Percentiles rank a stretch among this genome's conserved stretches.
Conservation (phyloP, 352 stramenopile genomes). For the Globisporangium ultimum region DNA sequence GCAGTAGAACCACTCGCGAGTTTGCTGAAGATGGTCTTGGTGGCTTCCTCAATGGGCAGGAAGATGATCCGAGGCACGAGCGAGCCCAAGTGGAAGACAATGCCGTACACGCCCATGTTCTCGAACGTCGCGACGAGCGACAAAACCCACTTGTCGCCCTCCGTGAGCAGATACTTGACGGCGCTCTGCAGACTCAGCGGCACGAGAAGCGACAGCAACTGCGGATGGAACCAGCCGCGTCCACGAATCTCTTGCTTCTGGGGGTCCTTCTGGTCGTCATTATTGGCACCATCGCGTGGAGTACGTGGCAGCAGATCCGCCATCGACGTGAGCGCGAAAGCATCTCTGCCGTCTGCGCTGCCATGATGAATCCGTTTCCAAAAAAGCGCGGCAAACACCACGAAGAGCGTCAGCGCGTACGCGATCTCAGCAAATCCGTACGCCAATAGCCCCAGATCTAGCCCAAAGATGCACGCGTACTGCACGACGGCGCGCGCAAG, state of each 20-base stretch:
- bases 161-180: constrained; percentile 96
- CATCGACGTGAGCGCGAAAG: constrained; percentile 47
- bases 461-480: constrained; percentile 58
- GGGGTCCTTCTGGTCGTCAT: not conserved
- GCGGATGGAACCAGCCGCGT: constrained; percentile 38
- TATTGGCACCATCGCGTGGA: not conserved
- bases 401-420: constrained; percentile 59
- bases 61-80: constrained; percentile 95
- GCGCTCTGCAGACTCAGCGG: constrained; percentile 90
- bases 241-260: not conserved
- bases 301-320: constrained; percentile 44
- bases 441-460: constrained; percentile 60
- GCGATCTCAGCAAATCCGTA: constrained; percentile 78
- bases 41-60: constrained; percentile 96
- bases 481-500: constrained; percentile 65
- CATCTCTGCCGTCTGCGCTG: too few species aligned
- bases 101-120: constrained; percentile 95
- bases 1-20: constrained; percentile 33
- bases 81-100: constrained; percentile 94
- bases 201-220: constrained; percentile 56
- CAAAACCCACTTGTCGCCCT: constrained; percentile 96
- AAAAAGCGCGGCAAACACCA: constrained; percentile 60
- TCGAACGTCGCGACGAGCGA: constrained; percentile 87
- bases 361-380: constrained; percentile 30
- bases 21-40: constrained; percentile 94